phyloP scores from a whole-genome alignment of 345 rosid species.

The Raphanus raphanistrum region DNA sequence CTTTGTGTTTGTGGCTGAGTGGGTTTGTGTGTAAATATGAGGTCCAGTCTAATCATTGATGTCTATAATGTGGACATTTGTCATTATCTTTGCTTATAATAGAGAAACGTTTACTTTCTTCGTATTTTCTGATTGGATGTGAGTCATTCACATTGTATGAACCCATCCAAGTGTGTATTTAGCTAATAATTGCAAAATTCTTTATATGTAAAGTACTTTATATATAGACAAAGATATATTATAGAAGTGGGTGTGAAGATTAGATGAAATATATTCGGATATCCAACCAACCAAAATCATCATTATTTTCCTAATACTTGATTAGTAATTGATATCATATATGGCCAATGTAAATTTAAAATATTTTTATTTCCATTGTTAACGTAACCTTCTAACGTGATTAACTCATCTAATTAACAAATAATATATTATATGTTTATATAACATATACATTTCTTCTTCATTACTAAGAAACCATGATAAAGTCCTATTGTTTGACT shows the following conservation, averaged over 20 bases:
- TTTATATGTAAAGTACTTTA: background rate
- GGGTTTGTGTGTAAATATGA: background rate
- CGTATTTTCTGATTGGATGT: background rate
- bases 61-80: constrained; percentile 8
- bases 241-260: background rate
- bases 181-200: background rate
- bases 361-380: background rate
- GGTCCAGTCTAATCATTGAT: constrained; percentile 21
- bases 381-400: background rate
- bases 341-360: background rate
- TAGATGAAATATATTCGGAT: constrained; percentile 1
- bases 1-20: constrained; percentile 10
- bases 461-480: background rate
- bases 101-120: constrained; percentile 9
- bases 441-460: background rate
- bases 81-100: constrained; percentile 22
- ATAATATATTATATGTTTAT: background rate
- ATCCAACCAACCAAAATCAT: constrained; percentile 23
- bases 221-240: background rate
- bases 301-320: background rate
- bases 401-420: background rate
- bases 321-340: background rate
- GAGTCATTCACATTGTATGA: background rate
- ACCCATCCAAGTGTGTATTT: background rate
- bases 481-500: background rate